Evolutionary conservation across 371 early-diverging fungal genomes (phyloP).

Genomic region (Capillidium rhysosporum): DNA sequence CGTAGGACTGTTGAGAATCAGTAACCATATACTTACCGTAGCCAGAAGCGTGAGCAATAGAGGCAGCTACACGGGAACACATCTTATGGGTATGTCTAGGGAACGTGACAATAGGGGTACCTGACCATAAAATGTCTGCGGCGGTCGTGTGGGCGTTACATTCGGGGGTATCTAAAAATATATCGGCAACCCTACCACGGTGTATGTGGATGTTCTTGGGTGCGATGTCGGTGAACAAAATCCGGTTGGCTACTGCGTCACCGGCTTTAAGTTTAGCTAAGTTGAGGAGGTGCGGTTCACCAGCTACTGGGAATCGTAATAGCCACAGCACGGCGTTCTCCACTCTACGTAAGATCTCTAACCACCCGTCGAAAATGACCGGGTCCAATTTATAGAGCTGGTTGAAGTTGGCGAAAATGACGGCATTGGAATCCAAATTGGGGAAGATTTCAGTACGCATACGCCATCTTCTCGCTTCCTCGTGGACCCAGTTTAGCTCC

Average conservation of each 20-base stretch:
- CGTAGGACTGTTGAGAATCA: slow-evolving; percentile 47
- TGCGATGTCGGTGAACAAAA: slow-evolving; percentile 84
- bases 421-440: slow-evolving; percentile 46
- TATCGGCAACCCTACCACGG: slow-evolving; percentile 79
- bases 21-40: slow-evolving; percentile 70
- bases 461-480: slow-evolving; percentile 60
- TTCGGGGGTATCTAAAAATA: slow-evolving; percentile 83
- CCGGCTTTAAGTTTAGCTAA: slow-evolving; percentile 58
- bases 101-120: slow-evolving; percentile 78
- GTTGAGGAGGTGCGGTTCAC: slow-evolving; percentile 50
- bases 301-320: slow-evolving; percentile 74
- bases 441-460: slow-evolving; percentile 82
- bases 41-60: slow-evolving; percentile 69
- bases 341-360: slow-evolving; percentile 54
- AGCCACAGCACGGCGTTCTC: slow-evolving; percentile 77
- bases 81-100: slow-evolving; percentile 80
- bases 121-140: slow-evolving; percentile 83
- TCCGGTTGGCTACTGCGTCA: slow-evolving; percentile 49
- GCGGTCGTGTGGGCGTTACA: slow-evolving; percentile 93
- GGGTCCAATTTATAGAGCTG: slow-evolving; percentile 85
- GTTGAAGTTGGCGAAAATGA: slow-evolving; percentile 88
- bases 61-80: slow-evolving; percentile 79
- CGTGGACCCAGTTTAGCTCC: slow-evolving; percentile 41
- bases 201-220: slow-evolving; percentile 82
- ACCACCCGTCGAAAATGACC: slow-evolving; percentile 61